phyloP scores from a whole-genome alignment of 73 alveolate genomes.

The Paramecium primaurelia region DNA sequence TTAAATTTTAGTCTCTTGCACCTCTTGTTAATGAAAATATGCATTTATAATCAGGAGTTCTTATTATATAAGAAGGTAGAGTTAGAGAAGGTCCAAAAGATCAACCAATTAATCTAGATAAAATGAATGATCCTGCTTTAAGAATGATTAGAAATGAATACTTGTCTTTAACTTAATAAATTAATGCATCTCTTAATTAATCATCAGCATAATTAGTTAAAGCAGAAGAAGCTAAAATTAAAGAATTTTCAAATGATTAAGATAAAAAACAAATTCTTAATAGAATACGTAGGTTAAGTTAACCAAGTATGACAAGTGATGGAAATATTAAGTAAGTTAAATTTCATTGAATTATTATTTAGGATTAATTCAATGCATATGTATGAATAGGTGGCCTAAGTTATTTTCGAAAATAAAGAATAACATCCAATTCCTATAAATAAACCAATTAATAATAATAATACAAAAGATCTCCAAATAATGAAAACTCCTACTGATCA shows the following conservation, averaged over 20 bases:
- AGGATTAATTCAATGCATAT: constrained; percentile 16
- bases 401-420: constrained; percentile 8
- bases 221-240: constrained; percentile 9
- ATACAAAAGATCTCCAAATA: background rate
- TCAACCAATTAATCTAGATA: background rate
- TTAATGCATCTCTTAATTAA: background rate
- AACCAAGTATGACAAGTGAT: background rate
- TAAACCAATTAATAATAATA: background rate
- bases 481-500: constrained; percentile 7
- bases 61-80: background rate
- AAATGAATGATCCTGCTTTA: background rate
- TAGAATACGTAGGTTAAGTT: background rate
- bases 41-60: background rate
- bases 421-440: background rate
- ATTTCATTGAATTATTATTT: background rate
- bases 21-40: constrained; percentile 20
- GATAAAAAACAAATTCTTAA: background rate
- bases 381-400: background rate
- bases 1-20: background rate
- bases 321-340: background rate
- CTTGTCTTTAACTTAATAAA: background rate
- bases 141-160: constrained; percentile 46
- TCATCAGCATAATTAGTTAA: background rate
- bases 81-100: constrained; percentile 43
- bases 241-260: background rate